Base-by-base conservation (phyloP, 1,284 basidiomycete species). In the Tilletia walkeri region DNA sequence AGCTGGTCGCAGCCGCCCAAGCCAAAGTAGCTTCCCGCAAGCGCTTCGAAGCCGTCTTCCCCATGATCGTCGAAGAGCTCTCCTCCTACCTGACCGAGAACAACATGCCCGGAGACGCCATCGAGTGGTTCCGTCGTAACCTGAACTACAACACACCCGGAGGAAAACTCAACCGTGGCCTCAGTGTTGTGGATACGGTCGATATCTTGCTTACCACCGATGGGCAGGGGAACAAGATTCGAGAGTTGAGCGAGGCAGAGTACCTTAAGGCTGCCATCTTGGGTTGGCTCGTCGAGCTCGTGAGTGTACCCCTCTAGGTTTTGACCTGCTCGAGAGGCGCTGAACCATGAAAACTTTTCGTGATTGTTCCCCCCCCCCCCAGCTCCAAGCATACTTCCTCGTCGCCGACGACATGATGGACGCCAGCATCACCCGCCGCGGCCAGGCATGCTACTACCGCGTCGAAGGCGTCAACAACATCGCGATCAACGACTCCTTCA, bases 371-470 rank as follows among this genome's bases (percentile, higher is more conserved):
- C 61, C n/a, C 38, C 16, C n/a, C 6, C 14, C 14, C 18, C 82
- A 95, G 92, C 89, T 98, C 16, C 96, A 99, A 90, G 94, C 94
- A 0, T 98, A 92, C 86, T 98, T 98, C 89, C 89, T 99, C 69
- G 95, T 99, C 69, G 90, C 94, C 30, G 95, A 99, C 85, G 95
- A 99, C 85, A 95, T 99, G 84, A 99, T 98, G 95, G 96, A 99
- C 84, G 85, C 88, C 34, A 93, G 91, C 66, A 90, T 96, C 79
- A 99, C 95, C 5, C 91, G 96, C 53, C 90, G 95, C n/a, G 91
- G 92, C n/a, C 95, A 98, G 84, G 92, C 95, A 0, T 99, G 95
- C 86, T 99, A 93, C 92, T 99, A 95, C 86, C 67, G 75, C 16
- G 78, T 82, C 68, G 74, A 79, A 20, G 76, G 78, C 38, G 90